Conservation (phyloP, 2,329 filamentous ascomycete genomes). For the Catunica adiposa region DNA sequence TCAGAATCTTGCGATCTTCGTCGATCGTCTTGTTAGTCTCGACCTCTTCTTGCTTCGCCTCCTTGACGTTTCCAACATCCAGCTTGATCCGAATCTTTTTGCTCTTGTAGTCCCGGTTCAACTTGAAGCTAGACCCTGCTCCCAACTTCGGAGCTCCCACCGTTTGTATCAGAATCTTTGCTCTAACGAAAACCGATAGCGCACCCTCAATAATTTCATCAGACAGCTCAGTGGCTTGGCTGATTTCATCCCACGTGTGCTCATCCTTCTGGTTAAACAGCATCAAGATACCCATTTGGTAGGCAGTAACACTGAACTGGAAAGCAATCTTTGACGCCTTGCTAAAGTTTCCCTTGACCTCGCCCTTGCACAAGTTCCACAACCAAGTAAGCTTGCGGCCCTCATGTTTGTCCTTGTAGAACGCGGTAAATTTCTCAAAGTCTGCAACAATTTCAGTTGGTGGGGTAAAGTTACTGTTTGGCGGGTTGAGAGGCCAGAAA, state of each 20-base stretch:
- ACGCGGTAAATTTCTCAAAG: slow-evolving; percentile 74
- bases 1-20: slow-evolving; percentile 87
- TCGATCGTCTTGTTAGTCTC: slow-evolving; percentile 99
- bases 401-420: slow-evolving; percentile 93
- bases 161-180: slow-evolving; percentile 64
- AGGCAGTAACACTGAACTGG: slow-evolving; percentile 93
- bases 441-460: slow-evolving; percentile 73
- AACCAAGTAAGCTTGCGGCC: slow-evolving; percentile 95
- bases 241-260: slow-evolving; percentile 75
- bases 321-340: slow-evolving; percentile 80
- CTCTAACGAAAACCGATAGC: slow-evolving; percentile 74
- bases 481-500: slow-evolving; percentile 87
- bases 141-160: slow-evolving; percentile 55
- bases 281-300: slow-evolving; percentile 90
- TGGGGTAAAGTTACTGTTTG: slow-evolving; percentile 74
- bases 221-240: slow-evolving; percentile 61
- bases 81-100: slow-evolving; percentile 97
- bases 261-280: slow-evolving; percentile 86
- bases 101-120: slow-evolving; percentile 93
- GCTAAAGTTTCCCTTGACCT: slow-evolving; percentile 86
- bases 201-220: slow-evolving; percentile 76
- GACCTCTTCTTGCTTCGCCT: slow-evolving; percentile 88
- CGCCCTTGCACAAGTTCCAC: slow-evolving; percentile 96
- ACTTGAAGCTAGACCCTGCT: slow-evolving; percentile 59
- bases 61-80: slow-evolving; percentile 85